A percentile compares a stretch with the other conserved stretches of the same genome.
Evolutionary conservation across 2,329 filamentous ascomycete species (phyloP).

Genomic region (Colletotrichum phormii): DNA sequence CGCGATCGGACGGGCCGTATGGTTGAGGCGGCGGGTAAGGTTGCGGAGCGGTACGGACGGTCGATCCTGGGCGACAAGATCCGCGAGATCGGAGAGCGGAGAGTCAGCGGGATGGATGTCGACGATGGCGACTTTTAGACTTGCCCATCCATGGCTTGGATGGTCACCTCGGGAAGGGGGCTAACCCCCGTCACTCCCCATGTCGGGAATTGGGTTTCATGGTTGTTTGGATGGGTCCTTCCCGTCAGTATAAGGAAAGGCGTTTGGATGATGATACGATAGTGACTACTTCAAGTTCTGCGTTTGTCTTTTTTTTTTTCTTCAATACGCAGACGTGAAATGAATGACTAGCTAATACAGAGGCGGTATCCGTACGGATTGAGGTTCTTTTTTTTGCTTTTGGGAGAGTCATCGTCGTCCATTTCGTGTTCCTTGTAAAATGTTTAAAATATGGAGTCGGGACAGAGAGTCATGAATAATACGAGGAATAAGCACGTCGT

Average conservation of each 20-base stretch:
- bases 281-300: conserved; percentile 13
- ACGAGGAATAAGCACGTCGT: background rate
- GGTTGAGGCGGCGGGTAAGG: conserved; percentile 90
- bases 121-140: conserved; percentile 47
- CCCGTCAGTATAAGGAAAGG: conserved; percentile 10
- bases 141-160: background rate
- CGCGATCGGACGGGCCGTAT: conserved; percentile 86
- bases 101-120: conserved; percentile 70
- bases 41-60: conserved; percentile 87
- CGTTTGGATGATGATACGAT: conserved; percentile 33
- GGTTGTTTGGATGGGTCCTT: conserved; percentile 28
- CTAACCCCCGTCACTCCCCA: background rate
- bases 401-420: background rate
- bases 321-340: background rate
- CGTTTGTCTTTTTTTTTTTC: conserved; percentile 19
- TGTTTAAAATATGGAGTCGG: conserved; percentile 10
- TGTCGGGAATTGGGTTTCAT: conserved; percentile 18
- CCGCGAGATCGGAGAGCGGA: conserved; percentile 80
- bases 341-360: conserved; percentile 26
- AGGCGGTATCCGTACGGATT: background rate
- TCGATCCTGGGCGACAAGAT: conserved; percentile 91
- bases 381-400: conserved; percentile 15
- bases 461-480: conserved; percentile 18
- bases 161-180: background rate
- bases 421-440: conserved; percentile 16